Evolutionary conservation across 176 grass and related monocot species (phyloP).

Genomic region (Avena insularis): DNA sequence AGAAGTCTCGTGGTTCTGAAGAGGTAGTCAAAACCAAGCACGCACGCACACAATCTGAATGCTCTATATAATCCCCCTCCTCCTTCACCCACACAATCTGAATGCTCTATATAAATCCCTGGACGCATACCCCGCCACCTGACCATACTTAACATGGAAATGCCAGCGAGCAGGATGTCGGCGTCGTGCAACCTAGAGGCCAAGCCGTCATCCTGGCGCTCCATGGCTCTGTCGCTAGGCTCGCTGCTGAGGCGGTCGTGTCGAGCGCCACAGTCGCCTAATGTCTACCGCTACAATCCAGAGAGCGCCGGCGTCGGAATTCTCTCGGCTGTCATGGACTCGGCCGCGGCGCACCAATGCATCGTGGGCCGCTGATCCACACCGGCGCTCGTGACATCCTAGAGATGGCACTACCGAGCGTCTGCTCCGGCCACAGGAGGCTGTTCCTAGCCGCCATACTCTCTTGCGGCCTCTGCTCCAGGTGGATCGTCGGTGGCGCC

Average conservation of each 20-base stretch:
- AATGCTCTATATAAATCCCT: too few relatives aligned
- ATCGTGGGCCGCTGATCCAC: background rate
- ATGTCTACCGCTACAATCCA: too few relatives aligned
- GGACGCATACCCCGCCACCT: background rate
- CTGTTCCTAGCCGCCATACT: background rate
- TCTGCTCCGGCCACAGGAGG: background rate
- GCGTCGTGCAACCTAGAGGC: constrained; percentile 2
- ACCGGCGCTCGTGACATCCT: background rate
- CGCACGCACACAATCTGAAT: too few relatives aligned
- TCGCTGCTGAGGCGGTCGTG: background rate
- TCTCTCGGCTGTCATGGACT: constrained; percentile 40
- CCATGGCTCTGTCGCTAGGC: too few relatives aligned
- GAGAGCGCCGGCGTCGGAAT: constrained; percentile 43
- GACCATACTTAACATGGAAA: background rate
- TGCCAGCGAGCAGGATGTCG: background rate
- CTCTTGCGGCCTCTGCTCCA: background rate
- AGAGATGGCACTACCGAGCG: background rate
- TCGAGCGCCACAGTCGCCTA: background rate
- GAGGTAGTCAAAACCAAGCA: too few relatives aligned
- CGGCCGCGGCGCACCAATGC: background rate
- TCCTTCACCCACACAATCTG: too few relatives aligned
- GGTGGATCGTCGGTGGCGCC: constrained; percentile 46
- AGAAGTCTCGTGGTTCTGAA: too few relatives aligned
- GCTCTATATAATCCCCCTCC: too few relatives aligned
- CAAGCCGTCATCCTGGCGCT: background rate